Base-by-base conservation (phyloP, 495 filamentous ascomycete genomes). In the Thermothielavioides terrestris region DNA sequence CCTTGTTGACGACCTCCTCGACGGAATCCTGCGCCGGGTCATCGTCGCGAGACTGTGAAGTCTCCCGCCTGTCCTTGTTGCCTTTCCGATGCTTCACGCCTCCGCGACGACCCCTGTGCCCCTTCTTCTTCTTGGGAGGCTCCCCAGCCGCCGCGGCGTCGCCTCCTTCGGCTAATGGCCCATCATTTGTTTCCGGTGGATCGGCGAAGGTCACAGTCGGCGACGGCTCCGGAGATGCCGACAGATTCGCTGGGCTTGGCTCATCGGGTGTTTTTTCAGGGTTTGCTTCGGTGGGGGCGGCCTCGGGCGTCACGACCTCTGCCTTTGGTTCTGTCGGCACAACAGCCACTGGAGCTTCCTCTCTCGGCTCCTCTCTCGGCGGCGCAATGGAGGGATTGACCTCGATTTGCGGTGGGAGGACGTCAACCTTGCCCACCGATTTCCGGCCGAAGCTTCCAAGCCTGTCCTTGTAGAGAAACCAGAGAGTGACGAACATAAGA, bases 61-160 rank as follows among this genome's bases (percentile, higher is more conserved):
- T 39, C 14, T 76, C 70, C 7, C 65, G 60, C 49, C 65, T 60
- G n/a, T 67, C 68, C 53, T 66, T 68, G 27, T 51, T 50, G 23
- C 65, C 68, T 52, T 88, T 87, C 49, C 79, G 79, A 54, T 88
- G 84, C 49, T 81, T 80, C 38, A 78, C 76, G 11, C 91, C 90
- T 32, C 89, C 92, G 38, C 92, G 79, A 31, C 81, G 79, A 12
- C 92, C 92, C 53, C 92, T 79, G 40, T 84, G 85, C 2, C 76
- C 75, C 61, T 89, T 92, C 69, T 89, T 92, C 70, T 90, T 89
- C 42, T 70, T 64, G 32, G 62, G 68, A 6, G 65, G 54, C 38
- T 73, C 66, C 6, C 70, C 68, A 0, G 58, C 56, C 0, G 56
- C 56, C 18, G 69, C 52, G 17, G 64, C 64, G 1, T 67, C 70